Evolutionary conservation across 2,329 filamentous ascomycete species (phyloP), one percentile per base, ranked within the genome.

Genomic region (Ascochyta rabiei): DNA sequence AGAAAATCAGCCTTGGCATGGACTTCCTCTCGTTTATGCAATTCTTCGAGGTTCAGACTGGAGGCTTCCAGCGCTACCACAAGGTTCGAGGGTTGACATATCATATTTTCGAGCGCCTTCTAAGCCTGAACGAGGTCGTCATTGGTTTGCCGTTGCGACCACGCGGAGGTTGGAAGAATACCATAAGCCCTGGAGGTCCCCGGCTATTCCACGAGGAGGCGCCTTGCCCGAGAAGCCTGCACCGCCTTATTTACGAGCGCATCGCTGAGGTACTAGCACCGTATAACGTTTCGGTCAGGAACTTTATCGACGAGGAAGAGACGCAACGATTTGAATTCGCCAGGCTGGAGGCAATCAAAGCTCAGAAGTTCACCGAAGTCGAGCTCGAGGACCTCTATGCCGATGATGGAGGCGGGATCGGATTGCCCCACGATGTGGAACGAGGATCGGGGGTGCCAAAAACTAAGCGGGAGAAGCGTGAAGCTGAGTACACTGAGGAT

Each of bases 1-100:
- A 61, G 2, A 66, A 67, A 8, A 35, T 73, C 1, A 35, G 41
- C 31, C 15, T 74, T 0, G 16, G 45, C 0, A 59, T 74, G 51
- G 48, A 57, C 16, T 72, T 66, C 26, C 16, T 60, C 1, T 34
- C 49, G 0, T 56, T 26, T 16, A 51, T 72, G 13, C 62, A 64
- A 30, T 74, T 74, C 58, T 72, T 72, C 57, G 60, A 65, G 15
- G 64, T 72, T 6, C 53, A 50, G 0, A 34, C 18, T 1, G 59
- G 59, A 1, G 56, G 52, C 2, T 64, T 70, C 19, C 34, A 57
- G 2, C 46, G 40, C 1, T 57, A 57, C 16, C 39, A 44, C 23
- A 41, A 30, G 1, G 2, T 26, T 0, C 23, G 28, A 4, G 30
- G 26, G 4, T 16, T 60, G 0, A 64, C 57, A 0, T 68, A 56